Evolutionary conservation across 139 green algal genomes (phyloP), one percentile per base, ranked within the genome.

Genomic region (Klebsormidium nitens): DNA sequence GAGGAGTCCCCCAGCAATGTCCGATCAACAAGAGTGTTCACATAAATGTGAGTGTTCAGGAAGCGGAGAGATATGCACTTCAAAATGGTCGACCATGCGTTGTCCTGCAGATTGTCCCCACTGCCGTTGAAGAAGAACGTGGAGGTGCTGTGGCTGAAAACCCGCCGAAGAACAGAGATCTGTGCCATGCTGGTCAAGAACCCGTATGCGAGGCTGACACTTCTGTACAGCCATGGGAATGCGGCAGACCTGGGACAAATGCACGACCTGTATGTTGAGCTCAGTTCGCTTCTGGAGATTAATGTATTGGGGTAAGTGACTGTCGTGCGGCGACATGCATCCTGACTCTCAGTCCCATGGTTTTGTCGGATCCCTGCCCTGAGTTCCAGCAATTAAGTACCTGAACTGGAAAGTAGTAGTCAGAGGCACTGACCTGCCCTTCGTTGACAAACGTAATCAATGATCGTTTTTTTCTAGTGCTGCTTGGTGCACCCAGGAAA

Each of bases 171-270:
- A n/a, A 49, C 73, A 23, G 38, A 80, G 0, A 83, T 93, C 23
- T 57, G 70, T 11, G 80, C 82, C 2, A 88, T 85, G 50, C 66
- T 89, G n/a, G 83, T 83, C 6, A 79, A 75, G 46, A 59, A 74
- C 28, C 44, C 59, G 35, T 31, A 55, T 5, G 44, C 71, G 28
- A 70, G 50, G 1, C 40, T 57, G 26, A 96, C 89, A 0, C 48
- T 97, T 2, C 72, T 97, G 35, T 93, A 94, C 85, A 89, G 77
- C 42, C 91, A 97, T 71, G 91, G 91, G 47, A 97, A 97, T 58
- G 91, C 91, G 3, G 89, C 95, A 23, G 91, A 97, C 76, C 66
- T 97, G 19, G 91, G 89, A 0, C 86, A 91, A 63, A 91, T 95
- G 86, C 83, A 95, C 34, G 89, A 89, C 5, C 84, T 95, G 36